phyloP scores from a whole-genome alignment of 306 rosid genomes.

The Pyrus betulifolia region DNA sequence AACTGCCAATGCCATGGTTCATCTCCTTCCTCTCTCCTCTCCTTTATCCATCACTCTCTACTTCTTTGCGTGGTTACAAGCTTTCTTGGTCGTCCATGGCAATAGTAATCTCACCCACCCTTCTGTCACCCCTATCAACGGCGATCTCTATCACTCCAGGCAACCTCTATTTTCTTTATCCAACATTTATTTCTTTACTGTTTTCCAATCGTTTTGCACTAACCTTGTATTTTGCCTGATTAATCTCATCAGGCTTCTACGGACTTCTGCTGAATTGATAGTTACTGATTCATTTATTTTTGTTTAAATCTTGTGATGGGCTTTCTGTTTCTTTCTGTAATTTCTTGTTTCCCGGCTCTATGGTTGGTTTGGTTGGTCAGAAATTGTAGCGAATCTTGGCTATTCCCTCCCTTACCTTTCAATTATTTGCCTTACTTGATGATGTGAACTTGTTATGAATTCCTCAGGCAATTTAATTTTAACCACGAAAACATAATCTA shows the following conservation, averaged over 20 bases:
- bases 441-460: not conserved
- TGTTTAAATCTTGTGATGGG: not conserved
- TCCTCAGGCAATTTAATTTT: not conserved
- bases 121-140: constrained; percentile 45
- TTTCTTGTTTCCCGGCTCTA: not conserved
- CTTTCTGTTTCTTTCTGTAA: not conserved
- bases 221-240: not conserved
- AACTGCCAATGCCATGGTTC: constrained; percentile 46
- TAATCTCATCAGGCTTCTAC: not conserved
- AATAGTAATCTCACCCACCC: constrained; percentile 19
- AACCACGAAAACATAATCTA: not conserved
- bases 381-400: not conserved
- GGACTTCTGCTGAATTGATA: not conserved
- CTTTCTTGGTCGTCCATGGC: constrained; percentile 37
- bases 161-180: constrained; percentile 9
- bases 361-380: not conserved
- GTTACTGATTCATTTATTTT: not conserved
- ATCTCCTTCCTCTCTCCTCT: constrained; percentile 26
- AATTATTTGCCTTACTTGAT: not conserved
- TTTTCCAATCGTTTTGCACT: not conserved
- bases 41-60: constrained; percentile 25
- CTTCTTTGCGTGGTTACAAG: constrained; percentile 32
- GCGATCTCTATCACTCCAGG: constrained; percentile 95
- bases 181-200: not conserved
- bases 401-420: not conserved